Conservation (phyloP, 129 eudicot genomes). For the Centaurea solstitialis region DNA sequence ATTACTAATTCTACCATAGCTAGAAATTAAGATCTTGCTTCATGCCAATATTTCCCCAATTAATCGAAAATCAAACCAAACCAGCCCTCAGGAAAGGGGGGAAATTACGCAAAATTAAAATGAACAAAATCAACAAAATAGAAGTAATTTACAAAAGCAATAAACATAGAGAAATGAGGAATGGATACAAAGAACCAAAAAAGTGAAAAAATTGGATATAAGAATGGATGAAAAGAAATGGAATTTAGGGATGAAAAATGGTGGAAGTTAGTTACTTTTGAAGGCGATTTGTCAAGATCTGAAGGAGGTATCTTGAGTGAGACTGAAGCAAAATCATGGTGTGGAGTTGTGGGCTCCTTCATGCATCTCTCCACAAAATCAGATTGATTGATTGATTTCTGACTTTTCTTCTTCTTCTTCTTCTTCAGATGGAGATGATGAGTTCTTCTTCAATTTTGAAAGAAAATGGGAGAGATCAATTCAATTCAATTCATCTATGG, state of each 20-base stretch:
- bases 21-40: not conserved
- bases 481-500: not conserved
- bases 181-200: not conserved
- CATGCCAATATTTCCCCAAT: not conserved
- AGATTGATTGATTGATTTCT: not conserved
- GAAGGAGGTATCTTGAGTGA: constrained; percentile 70
- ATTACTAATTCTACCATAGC: not conserved
- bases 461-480: not conserved
- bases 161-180: not conserved
- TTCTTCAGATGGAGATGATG: no score
- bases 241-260: not conserved
- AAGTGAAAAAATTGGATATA: not conserved
- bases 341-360: constrained; percentile 1
- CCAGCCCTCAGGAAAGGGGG: not conserved
- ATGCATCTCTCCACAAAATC: constrained; percentile 14
- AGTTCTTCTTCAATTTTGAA: not conserved
- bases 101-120: not conserved
- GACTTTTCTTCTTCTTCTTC: no score
- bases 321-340: constrained; percentile 73
- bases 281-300: constrained; percentile 66
- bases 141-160: not conserved
- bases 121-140: no score
- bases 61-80: not conserved
- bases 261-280: constrained; percentile 44
- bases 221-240: not conserved